These are phyloP conservation scores for Silene coronaria DNA, from an alignment of 179 eudicot species.

Conservation along the genomic window DNA sequence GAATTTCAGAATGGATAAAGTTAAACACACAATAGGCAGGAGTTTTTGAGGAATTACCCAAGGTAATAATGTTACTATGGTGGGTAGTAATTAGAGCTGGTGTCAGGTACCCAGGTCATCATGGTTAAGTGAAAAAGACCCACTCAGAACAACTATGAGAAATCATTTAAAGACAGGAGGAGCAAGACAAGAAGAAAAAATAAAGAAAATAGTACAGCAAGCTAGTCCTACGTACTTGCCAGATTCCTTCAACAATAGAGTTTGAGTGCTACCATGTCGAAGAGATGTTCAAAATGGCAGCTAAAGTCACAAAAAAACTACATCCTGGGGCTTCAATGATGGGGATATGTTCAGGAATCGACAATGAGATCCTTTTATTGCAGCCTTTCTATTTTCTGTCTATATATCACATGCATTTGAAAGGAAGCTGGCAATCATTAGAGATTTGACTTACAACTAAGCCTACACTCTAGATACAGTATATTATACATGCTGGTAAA, in stretches of 20 bases:
- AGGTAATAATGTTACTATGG: neutral
- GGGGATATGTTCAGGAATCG: conserved; percentile 24
- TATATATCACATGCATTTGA: conserved; percentile 28
- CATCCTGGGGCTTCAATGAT: conserved; percentile 22
- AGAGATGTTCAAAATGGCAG: conserved; percentile 13
- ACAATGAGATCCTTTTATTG: conserved; percentile 27
- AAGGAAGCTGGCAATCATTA: conserved; percentile 30
- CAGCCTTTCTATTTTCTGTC: conserved; percentile 30
- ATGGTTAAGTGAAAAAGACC: neutral
- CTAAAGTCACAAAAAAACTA: conserved; percentile 10
- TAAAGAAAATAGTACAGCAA: neutral
- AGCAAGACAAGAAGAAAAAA: conserved; percentile 9
- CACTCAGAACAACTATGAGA: conserved; percentile 11
- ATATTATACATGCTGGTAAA: too few relatives aligned
- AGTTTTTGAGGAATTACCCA: neutral
- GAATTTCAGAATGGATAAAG: too few relatives aligned
- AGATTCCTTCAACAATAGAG: conserved; percentile 24
- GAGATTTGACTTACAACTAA: conserved; percentile 25
- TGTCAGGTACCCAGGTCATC: conserved; percentile 18
- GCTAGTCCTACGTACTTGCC: conserved; percentile 24
- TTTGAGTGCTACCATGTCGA: conserved; percentile 19
- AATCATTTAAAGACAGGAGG: conserved; percentile 11
- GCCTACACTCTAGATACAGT: conserved; percentile 5
- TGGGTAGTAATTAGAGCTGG: neutral
- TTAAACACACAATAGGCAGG: neutral